Base-by-base conservation (phyloP, 1,284 basidiomycete genomes). In the Sporisorium scitamineum region DNA sequence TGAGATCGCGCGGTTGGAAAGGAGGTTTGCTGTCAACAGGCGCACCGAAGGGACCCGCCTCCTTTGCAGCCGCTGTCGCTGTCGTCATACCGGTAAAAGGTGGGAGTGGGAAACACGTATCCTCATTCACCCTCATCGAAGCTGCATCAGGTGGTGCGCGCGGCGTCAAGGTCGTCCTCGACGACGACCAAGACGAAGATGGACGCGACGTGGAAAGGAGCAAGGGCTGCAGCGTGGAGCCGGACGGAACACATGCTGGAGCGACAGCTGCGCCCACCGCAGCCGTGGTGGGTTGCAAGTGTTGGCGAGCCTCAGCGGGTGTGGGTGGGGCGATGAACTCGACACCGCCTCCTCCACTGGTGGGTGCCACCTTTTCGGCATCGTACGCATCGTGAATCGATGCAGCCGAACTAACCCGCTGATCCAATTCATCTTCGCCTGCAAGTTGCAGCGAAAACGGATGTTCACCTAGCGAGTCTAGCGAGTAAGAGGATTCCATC, bases 371-470 rank as follows among this genome's bases (percentile, higher is more conserved):
- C 2, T 14, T 18, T 10, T 64, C 61, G 13, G 51, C 27, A 13
- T 62, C 63, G 22, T 62, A 29, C 4, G 48, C 44, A 16, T 64
- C 67, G n/a, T 54, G 47, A 27, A 59, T 53, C 18, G 69, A 71
- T 5, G 58, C 69, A 27, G 37, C 22, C 10, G 62, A 57, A 24
- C 62, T 70, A 11, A 26, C n/a, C 0, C 47, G 48, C 9, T 20
- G n/a, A 29, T 61, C 58, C 11, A 47, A 14, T 2, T 61, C 58
- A n/a, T 61, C 59, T 37, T 54, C 59, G 24, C 51, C 42, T 4
- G 63, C 39, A 27, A 71, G 34, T 39, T 71, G 69, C 39, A 71
- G 51, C 22, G 69, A 65, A 42, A 71, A 71, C 9, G 69, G 69
- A 39, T 66, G 63, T 2, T 47, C 55, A n/a, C 62, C 54, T 22